These are phyloP conservation scores for Orbilia blumenaviensis DNA, from an alignment of 2,329 filamentous ascomycete species.

Conservation along the genomic window DNA sequence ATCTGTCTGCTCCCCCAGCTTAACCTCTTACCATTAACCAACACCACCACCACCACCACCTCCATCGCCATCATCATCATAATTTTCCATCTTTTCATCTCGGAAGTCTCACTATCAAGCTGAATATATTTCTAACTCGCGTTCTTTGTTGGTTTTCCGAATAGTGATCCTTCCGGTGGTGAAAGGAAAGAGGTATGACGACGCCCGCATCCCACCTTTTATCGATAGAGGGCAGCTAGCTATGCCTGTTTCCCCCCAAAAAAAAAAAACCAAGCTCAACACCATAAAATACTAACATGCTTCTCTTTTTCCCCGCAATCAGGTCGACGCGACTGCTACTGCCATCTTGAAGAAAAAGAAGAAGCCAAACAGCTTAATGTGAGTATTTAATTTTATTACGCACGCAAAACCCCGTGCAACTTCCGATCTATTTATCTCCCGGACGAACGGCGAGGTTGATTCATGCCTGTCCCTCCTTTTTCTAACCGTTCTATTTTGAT, in stretches of 20 bases:
- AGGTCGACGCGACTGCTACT: slow-evolving; percentile 91
- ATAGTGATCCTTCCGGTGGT: slow-evolving; percentile 85
- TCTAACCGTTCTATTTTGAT: too few species aligned
- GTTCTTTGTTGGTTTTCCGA: slow-evolving; percentile 17
- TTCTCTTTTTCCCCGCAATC: slow-evolving; percentile 57
- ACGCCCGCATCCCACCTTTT: slow-evolving; percentile 56
- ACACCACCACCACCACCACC: too few species aligned
- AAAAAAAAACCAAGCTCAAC: slow-evolving; percentile 54
- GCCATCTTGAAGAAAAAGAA: slow-evolving; percentile 99
- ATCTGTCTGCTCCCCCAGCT: too few species aligned
- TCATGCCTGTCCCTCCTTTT: background rate
- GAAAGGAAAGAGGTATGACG: slow-evolving; percentile 80
- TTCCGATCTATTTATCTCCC: slow-evolving; percentile 11
- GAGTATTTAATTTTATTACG: slow-evolving; percentile 62
- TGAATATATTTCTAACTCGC: slow-evolving; percentile 57
- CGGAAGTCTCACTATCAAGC: background rate
- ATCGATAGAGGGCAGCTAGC: slow-evolving; percentile 54
- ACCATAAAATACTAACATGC: slow-evolving; percentile 59
- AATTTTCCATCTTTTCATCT: slow-evolving; percentile 13
- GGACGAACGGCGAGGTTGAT: background rate
- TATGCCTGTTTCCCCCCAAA: background rate
- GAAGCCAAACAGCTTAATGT: slow-evolving; percentile 99
- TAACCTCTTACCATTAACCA: too few species aligned
- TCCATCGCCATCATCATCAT: slow-evolving; percentile 45
- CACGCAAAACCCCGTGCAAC: too few species aligned